Evolutionary conservation across 2,329 filamentous ascomycete genomes (phyloP).

Genomic region (Alternaria alternata): DNA sequence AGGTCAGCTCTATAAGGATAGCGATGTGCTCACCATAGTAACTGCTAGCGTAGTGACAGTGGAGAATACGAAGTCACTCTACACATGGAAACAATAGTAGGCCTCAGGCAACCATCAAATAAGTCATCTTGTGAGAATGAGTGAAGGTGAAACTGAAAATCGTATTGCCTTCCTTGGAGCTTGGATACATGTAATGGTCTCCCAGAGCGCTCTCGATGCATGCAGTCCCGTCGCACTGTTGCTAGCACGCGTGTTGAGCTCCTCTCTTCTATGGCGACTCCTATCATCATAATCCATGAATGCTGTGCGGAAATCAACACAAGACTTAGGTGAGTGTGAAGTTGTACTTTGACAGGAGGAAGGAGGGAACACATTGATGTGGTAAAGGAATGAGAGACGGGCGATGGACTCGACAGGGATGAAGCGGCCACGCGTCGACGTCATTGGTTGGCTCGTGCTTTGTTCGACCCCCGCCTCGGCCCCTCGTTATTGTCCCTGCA

Average conservation of each 20-base stretch:
- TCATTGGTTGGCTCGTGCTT: conserved; percentile 11
- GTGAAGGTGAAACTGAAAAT: not conserved
- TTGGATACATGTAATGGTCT: not conserved
- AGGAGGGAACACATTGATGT: not conserved
- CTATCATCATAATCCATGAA: not conserved
- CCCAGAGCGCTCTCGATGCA: not conserved
- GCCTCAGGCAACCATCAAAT: not conserved
- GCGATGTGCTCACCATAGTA: not conserved
- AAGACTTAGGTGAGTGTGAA: not conserved
- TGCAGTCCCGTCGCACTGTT: not conserved
- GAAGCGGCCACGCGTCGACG: conserved; percentile 2
- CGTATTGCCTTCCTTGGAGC: not conserved
- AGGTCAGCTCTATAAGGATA: not conserved
- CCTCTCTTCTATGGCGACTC: not conserved
- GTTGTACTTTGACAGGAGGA: not conserved
- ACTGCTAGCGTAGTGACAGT: not conserved
- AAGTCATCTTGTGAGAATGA: not conserved
- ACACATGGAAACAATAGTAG: not conserved
- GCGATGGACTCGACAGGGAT: not conserved
- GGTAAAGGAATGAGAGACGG: not conserved
- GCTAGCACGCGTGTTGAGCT: not conserved
- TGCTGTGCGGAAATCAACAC: not conserved
- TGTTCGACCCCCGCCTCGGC: conserved; percentile 3
- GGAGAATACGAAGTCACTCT: not conserved
- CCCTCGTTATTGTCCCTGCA: conserved; percentile 10